Percentiles rank a stretch among this genome's conserved stretches.
These are phyloP conservation scores for Scortechinia acanthostroma DNA, from an alignment of 2,329 filamentous ascomycete species.

Conservation along the genomic window DNA sequence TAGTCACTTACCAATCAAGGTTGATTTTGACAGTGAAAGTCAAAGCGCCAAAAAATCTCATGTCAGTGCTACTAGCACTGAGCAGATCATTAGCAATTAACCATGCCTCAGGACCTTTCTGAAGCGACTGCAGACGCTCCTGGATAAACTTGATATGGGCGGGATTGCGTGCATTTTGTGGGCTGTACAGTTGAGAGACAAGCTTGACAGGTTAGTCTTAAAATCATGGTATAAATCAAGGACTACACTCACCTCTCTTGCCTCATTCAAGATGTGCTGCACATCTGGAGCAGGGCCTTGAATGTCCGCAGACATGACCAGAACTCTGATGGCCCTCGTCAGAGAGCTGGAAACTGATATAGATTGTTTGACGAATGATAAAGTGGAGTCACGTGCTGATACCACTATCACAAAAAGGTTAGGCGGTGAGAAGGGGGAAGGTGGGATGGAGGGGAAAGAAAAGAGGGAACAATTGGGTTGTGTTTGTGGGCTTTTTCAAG, in stretches of 20 bases:
- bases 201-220: slow-evolving; percentile 1
- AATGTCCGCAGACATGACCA: slow-evolving; percentile 15
- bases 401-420: slow-evolving; percentile 8
- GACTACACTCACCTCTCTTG: slow-evolving; percentile 14
- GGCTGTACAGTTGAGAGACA: background rate
- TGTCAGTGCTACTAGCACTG: background rate
- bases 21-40: slow-evolving; percentile 1
- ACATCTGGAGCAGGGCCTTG: slow-evolving; percentile 12
- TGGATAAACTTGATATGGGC: background rate
- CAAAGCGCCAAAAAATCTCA: background rate
- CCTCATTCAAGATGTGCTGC: slow-evolving; percentile 16
- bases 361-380: slow-evolving; percentile 5
- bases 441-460: slow-evolving; percentile 5
- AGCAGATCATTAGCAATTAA: background rate
- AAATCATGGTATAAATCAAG: no score
- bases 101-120: background rate
- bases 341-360: slow-evolving; percentile 6
- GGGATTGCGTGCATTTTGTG: background rate
- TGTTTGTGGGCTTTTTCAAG: no score
- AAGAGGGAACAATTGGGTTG: no score
- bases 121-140: background rate
- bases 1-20: background rate
- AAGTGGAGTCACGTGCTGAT: slow-evolving; percentile 14
- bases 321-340: background rate
- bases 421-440: slow-evolving; percentile 3